phyloP scores from a whole-genome alignment of 495 filamentous ascomycete genomes.

The Annulohypoxylon stygium region DNA sequence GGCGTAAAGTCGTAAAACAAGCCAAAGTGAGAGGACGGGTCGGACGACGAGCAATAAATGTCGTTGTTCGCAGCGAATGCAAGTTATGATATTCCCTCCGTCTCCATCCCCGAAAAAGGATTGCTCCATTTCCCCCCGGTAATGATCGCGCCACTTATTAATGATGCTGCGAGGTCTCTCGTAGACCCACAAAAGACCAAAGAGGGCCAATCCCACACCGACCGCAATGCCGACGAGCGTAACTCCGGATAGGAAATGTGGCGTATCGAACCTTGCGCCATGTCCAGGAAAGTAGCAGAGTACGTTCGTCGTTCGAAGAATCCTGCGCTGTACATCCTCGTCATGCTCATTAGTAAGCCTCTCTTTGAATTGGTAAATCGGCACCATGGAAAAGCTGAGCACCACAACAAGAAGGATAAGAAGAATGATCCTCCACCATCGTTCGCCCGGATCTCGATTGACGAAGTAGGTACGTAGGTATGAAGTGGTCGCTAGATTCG shows the following conservation, averaged over 20 bases:
- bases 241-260: conserved; percentile 33
- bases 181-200: conserved; percentile 36
- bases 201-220: conserved; percentile 18
- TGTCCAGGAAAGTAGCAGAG: conserved; percentile 43
- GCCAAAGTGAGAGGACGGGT: conserved; percentile 41
- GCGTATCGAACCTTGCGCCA: conserved; percentile 32
- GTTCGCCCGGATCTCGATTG: conserved; percentile 38
- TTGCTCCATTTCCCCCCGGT: conserved; percentile 40
- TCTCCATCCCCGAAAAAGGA: conserved; percentile 43
- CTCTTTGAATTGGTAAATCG: conserved; percentile 43
- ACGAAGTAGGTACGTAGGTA: conserved; percentile 40
- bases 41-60: conserved; percentile 41
- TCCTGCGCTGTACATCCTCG: conserved; percentile 25
- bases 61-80: conserved; percentile 46
- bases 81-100: conserved; percentile 34
- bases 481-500: conserved; percentile 43
- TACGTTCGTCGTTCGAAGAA: conserved; percentile 39
- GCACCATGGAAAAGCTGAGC: conserved; percentile 44
- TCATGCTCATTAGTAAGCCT: conserved; percentile 44
- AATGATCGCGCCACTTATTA: conserved; percentile 43
- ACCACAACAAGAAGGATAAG: conserved; percentile 38
- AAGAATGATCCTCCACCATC: conserved; percentile 34
- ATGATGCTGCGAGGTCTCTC: conserved; percentile 39
- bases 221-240: conserved; percentile 38
- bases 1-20: conserved; percentile 41